These are phyloP conservation scores for Bisporella sp. DNA, from an alignment of 2,329 filamentous ascomycete species.

Conservation along the genomic window DNA sequence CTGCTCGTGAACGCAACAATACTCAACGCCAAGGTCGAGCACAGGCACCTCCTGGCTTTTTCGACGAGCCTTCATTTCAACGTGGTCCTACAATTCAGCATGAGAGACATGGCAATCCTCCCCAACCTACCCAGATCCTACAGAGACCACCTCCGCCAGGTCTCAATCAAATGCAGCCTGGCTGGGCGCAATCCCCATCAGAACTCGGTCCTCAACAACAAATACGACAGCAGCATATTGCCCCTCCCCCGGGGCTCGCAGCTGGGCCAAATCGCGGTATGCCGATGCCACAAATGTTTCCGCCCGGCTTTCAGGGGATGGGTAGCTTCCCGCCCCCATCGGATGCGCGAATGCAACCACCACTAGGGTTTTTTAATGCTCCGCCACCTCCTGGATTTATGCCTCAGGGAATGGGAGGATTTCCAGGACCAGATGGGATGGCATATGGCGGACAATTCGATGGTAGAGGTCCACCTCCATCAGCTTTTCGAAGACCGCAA, in stretches of 20 bases:
- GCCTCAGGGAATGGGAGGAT: conserved; percentile 46
- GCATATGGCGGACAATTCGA: conserved; percentile 46
- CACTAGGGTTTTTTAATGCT: conserved; percentile 35
- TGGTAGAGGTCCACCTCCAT: conserved; percentile 44
- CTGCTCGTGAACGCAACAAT: conserved; percentile 20
- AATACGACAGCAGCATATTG: conserved; percentile 43
- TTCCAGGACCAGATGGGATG: conserved; percentile 46
- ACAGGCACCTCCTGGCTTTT: conserved; percentile 24
- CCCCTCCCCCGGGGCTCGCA: conserved; percentile 52
- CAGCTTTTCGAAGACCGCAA: conserved; percentile 14
- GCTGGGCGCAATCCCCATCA: conserved; percentile 26
- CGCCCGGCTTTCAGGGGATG: conserved; percentile 39
- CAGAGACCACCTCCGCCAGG: conserved; percentile 56
- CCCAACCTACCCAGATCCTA: conserved; percentile 56
- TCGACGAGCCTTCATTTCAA: conserved; percentile 22
- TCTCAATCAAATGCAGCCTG: conserved; percentile 45
- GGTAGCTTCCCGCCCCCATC: background rate
- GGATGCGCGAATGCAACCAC: conserved; percentile 31
- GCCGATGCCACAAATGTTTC: conserved; percentile 48
- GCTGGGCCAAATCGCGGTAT: conserved; percentile 27
- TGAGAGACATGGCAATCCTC: conserved; percentile 27
- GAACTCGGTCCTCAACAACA: conserved; percentile 31
- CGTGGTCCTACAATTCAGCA: conserved; percentile 21
- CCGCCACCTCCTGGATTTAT: conserved; percentile 46
- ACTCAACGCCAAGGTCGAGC: conserved; percentile 33